Evolutionary conservation across 331 rosid species (phyloP), one percentile per base, ranked within the genome.

Genomic region (Malus hybrid): DNA sequence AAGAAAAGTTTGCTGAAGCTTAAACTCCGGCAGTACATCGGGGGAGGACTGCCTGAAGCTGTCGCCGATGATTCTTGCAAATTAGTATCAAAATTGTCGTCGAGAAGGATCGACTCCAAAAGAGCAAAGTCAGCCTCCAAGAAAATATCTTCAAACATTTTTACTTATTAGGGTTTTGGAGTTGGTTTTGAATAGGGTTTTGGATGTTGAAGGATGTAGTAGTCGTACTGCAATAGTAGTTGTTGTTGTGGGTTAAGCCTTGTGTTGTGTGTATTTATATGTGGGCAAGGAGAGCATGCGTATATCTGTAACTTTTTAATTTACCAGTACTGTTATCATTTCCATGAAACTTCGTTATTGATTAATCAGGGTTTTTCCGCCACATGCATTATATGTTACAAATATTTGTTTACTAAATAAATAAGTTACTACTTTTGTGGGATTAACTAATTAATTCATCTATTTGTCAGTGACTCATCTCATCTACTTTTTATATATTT

Each of bases 51-150:
- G 28, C 70, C 28, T 16, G 52, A 65, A 65, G 2, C 48, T 19
- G 16, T 34, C 1, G 18, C 9, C 3, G 71, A 50, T 6, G 71
- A 42, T 50, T 55, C 50, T 54, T 29, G 31, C 65, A 55, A 48
- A 63, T 13, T 13, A 11, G 32, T 19, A 24, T 29, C 75, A 0
- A 71, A 42, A 29, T 82, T 82, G 27, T 74, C 75, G 59, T 66
- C 80, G 11, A 82, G 80, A 70, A 82, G 83, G 67, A 82, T 70
- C 13, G 71, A 70, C 46, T 82, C 86, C 74, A 82, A 46, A 28
- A 75, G 78, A 28, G 75, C 71, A 29, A 68, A 55, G 15, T 79
- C 75, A 27, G 79, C 59, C 31, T 80, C 65, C 16, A 72, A 57
- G 10, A 11, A 44, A 5, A 57, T 57, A 28, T 72, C 34, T 20